Evolutionary conservation across 2,329 filamentous ascomycete species (phyloP), one percentile per base, ranked within the genome.

Genomic region (Sphaceloma murrayae): DNA sequence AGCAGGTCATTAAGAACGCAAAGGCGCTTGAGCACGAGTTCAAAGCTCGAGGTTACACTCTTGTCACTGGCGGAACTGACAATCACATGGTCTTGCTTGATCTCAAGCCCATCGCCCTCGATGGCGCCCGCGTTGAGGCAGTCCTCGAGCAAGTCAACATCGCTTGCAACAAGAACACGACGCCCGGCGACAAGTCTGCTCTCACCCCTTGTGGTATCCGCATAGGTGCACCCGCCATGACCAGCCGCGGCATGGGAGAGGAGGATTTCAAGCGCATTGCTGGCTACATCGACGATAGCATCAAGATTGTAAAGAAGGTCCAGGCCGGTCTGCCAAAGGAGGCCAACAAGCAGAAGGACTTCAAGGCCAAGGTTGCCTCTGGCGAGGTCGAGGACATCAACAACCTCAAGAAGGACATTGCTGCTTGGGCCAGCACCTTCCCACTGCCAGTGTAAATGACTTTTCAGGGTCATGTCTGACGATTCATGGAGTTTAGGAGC

Each of bases 341-440:
- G 67, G 86, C 85, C 60, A 98, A 96, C 80, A 95, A 93, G 80
- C 85, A 94, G 66, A 96, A 96, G 80, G 91, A 98, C 74, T 96
- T 98, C 82, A 93, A 89, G 76, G 80, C 78, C 63, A 89, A 86
- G 77, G 85, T 94, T 50, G 77, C 83, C 47, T 70, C 74, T 54
- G 88, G 86, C 52, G 76, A 82, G 60, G 74, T 94, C 38, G 67
- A 77, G 49, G 84, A 88, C 72, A 89, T 98, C 68, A 80, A 83
- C 63, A 76, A 74, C 55, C 75, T 94, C 63, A 84, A 80, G 72
- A 82, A 86, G 72, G 89, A 96, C 75, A 87, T 98, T 63, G 73
- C 85, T 34, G 69, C 69, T 38, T 98, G 89, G 89, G 85, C 85
- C 62, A 75, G 74, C 62, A 78, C 76, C 54, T 98, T 95, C 83